Evolutionary conservation across 2,329 filamentous ascomycete genomes (phyloP), one percentile per base, ranked within the genome.

Genomic region (Aspergillus costaricaensis): DNA sequence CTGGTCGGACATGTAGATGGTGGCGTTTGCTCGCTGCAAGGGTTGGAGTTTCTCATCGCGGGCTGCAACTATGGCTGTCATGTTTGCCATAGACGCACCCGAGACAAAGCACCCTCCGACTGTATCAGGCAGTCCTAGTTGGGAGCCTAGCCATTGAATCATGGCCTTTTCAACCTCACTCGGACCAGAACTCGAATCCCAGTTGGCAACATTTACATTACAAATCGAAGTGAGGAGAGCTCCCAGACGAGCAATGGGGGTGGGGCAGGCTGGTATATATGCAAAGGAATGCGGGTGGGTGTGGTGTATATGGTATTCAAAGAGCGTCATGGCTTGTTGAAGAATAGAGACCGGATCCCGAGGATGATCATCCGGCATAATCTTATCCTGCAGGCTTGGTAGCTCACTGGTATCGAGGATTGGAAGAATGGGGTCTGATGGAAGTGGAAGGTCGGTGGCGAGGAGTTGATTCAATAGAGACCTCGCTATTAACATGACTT

Each of bases 1-100:
- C 12, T 68, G 63, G n/a, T 67, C 61, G 0, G 60, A 64, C 10
- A 67, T 44, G 32, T 69, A 69, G 8, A 62, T 60, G 1, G 65
- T 55, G 2, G 59, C 66, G 2, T 39, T 19, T 4, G 55, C 23
- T 4, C 51, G 27, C 10, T 62, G 19, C 4, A 19, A 27, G 2
- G 21, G 43, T 1, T 30, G 30, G 2, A 70, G 50, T 9, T 23
- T 52, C 23, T 65, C 39, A 23, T 70, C 67, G 21, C 68, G 65
- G 9, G 68, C 68, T 19, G 62, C 39, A 1, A 60, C 30, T 5
- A 70, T 52, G 9, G 66, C 67, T 8, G 59, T 64, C 47, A 70
- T 21, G 23, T 68, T 70, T 5, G 68, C 66, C 53, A 70, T 64
- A 0, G 68, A 70, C 1, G 62, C 68, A 5, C 68, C 63, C 6